Evolutionary conservation across 2,329 filamentous ascomycete species (phyloP), one percentile per base, ranked within the genome.

Genomic region (Neocucurbitaria cava): DNA sequence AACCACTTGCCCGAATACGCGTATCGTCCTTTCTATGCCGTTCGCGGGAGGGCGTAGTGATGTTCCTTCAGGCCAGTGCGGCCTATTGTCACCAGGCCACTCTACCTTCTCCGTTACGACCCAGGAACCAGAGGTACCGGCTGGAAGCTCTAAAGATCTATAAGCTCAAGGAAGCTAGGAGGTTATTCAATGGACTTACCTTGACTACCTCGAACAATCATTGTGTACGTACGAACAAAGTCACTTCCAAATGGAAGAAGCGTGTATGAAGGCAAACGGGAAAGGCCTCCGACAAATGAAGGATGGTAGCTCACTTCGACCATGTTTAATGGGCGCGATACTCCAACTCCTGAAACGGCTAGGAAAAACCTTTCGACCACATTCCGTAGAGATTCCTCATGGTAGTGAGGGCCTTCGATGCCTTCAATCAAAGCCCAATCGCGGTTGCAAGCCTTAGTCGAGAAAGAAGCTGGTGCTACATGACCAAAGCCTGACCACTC

Each of bases 51-150:
- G 23, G 31, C 17, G 33, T n/a, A 41, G 13, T 41, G 18, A 41
- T 11, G 38, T 24, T 11, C 24, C 23, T 41, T 35, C 5, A 11
- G 31, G 15, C 31, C 36, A 40, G 6, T 40, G 36, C n/a, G 5
- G 15, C 36, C 18, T 21, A 13, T 23, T 26, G 18, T 23, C 21
- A 9, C 23, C 4, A 41, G 23, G 23, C 38, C 18, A 23, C 21
- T 28, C 18, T 35, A 9, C 13, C 17, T 17, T 13, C 17, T 24
- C 43, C 5, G 9, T 39, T 20, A 52, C 7, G 4, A 59, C 42
- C 52, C 52, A 59, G 3, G 56, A 21, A 4, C 49, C 56, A 33
- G 56, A 59, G 13, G 23, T 31, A 4, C 52, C 53, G 23, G 17
- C n/a, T 2, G 24, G 35, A 20, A 40, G 23, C 7, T 24, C 30